Evolutionary conservation across 805 yeast species (phyloP).

Genomic region (Metschnikowia henanensis): DNA sequence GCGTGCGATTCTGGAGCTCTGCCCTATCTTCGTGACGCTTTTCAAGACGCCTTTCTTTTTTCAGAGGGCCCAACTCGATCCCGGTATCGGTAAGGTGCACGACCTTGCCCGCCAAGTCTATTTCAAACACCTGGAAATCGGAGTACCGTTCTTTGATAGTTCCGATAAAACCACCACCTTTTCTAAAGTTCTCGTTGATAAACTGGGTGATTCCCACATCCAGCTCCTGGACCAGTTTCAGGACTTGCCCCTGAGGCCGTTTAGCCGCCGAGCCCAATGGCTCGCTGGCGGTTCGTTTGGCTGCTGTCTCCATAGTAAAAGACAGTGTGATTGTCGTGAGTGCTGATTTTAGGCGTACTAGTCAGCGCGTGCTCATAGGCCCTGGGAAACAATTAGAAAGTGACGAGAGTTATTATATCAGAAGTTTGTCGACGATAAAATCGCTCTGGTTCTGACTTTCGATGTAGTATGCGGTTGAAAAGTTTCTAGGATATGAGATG

Average conservation of each 20-base stretch:
- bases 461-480: no score
- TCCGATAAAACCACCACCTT: slow-evolving; percentile 66
- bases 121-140: slow-evolving; percentile 93
- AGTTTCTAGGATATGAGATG: no score
- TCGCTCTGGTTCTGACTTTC: no score
- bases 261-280: slow-evolving; percentile 1
- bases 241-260: slow-evolving; percentile 6
- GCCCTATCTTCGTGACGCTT: slow-evolving; percentile 41
- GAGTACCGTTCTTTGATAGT: slow-evolving; percentile 85
- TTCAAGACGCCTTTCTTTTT: slow-evolving; percentile 49
- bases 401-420: no score
- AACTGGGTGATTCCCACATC: slow-evolving; percentile 89
- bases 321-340: not conserved
- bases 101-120: slow-evolving; percentile 65
- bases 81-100: slow-evolving; percentile 79
- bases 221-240: slow-evolving; percentile 52
- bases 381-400: no score
- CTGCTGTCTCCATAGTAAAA: not conserved
- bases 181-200: slow-evolving; percentile 46
- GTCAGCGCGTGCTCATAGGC: slow-evolving; percentile 10
- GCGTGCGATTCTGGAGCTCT: slow-evolving; percentile 30
- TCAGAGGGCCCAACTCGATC: slow-evolving; percentile 44
- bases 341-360: slow-evolving; percentile 4
- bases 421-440: no score
- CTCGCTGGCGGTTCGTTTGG: not conserved